Evolutionary conservation across 2,329 filamentous ascomycete genomes (phyloP).

Genomic region (Furcasterigmium furcatum): DNA sequence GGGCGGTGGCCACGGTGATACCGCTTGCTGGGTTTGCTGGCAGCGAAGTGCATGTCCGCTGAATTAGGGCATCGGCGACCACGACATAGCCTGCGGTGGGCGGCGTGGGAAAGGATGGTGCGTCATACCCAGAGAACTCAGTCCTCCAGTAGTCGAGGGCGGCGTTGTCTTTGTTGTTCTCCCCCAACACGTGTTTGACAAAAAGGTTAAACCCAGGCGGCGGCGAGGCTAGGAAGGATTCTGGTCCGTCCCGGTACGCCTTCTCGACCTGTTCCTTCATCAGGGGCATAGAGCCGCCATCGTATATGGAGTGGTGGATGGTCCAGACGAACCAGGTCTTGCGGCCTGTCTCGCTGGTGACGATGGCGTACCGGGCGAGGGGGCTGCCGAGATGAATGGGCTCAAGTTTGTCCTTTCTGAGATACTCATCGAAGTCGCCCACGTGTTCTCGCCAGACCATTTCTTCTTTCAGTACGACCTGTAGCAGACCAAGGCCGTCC

Average conservation of each 20-base stretch:
- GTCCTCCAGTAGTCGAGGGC: constrained; percentile 9
- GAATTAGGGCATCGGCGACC: background rate
- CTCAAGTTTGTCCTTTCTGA: background rate
- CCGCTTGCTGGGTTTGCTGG: background rate
- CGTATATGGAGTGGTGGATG: constrained; percentile 6
- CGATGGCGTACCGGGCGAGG: constrained; percentile 3
- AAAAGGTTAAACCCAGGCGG: constrained; percentile 10
- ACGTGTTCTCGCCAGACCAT: background rate
- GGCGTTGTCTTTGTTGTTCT: constrained; percentile 3
- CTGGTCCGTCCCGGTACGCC: constrained; percentile 4
- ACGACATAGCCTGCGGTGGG: background rate
- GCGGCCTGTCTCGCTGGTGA: background rate
- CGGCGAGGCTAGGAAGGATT: background rate
- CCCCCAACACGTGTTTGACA: constrained; percentile 4
- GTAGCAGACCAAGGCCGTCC: constrained; percentile 3
- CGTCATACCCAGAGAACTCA: constrained; percentile 8
- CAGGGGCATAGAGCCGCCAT: constrained; percentile 3
- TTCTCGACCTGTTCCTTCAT: background rate
- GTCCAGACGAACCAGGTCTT: constrained; percentile 1
- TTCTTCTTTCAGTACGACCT: constrained; percentile 10
- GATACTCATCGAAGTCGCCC: background rate
- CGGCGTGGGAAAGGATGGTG: constrained; percentile 6
- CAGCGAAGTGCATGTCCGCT: background rate
- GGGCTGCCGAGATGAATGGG: background rate
- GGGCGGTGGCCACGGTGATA: constrained; percentile 14